Base-by-base conservation (phyloP, 495 filamentous ascomycete genomes). In the Sordaria brevicollis region DNA sequence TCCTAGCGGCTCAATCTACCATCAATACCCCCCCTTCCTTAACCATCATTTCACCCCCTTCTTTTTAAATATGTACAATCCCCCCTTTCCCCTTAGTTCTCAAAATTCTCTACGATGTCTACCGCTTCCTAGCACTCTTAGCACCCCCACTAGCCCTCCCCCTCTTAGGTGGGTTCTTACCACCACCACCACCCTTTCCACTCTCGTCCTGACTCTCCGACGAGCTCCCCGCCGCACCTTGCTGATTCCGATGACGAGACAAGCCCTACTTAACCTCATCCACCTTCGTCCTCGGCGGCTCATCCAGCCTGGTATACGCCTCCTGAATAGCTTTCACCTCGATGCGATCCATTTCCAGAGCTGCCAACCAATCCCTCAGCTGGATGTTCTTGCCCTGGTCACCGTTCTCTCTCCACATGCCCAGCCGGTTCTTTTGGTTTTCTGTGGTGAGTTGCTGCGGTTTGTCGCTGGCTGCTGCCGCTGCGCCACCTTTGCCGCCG, bases 381-480 rank as follows among this genome's bases (percentile, higher is more conserved):
- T 93, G 89, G n/a, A 93, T 86, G 17, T 85, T 86, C 68, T 81
- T 83, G 3, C 89, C 90, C 70, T 84, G 84, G 33, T 87, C 83
- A 0, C 81, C 82, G 74, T 88, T 86, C 73, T 93, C 90, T 29
- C 87, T 81, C 83, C 86, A 89, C 17, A 82, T 82, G 6, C 91
- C 91, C 65, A 89, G 78, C 36, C 87, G 71, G 66, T 78, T 74
- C 54, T 78, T 77, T 0, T 79, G 76, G 8, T 85, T 82, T 4
- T 66, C 67, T 3, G 82, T 83, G 6, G 81, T 71, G 1, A 33
- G 2, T 31, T 69, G 35, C 65, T 57, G 49, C 49, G 49, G 25
- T 57, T 57, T 31, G 49, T 77, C n/a, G 69, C 74, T 34, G n/a
- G 68, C 67, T 1, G 0, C n/a, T 5, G 9, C 65, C 70, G 29